phyloP scores from a whole-genome alignment of 345 rosid species.

The Durio zibethinus region DNA sequence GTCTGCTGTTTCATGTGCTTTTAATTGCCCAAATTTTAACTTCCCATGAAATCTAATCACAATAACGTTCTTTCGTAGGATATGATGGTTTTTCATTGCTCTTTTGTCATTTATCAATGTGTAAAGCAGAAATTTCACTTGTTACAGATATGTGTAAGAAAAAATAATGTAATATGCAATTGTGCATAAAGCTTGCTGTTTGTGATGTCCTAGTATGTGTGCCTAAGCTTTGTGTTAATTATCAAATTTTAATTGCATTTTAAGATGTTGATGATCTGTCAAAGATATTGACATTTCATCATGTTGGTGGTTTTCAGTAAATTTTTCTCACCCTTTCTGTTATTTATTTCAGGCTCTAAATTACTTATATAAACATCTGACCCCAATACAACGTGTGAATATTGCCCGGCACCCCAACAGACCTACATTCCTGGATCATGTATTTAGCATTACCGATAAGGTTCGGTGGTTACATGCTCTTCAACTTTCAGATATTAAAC shows the following conservation, averaged over 20 bases:
- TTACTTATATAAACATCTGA: conserved; percentile 71
- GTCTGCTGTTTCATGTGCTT: neutral
- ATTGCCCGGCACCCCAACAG: conserved; percentile 97
- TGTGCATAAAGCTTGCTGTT: conserved; percentile 12
- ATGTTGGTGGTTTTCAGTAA: conserved; percentile 1
- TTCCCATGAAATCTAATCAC: neutral
- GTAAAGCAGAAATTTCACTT: neutral
- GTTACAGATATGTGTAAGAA: neutral
- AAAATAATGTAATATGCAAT: neutral
- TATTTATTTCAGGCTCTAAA: conserved; percentile 61
- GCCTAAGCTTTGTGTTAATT: conserved; percentile 1
- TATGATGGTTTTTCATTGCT: neutral
- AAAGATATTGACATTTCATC: neutral
- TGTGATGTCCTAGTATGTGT: conserved; percentile 4
- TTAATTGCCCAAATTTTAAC: neutral
- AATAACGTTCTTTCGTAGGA: neutral
- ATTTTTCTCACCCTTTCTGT: conserved; percentile 15
- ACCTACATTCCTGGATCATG: conserved; percentile 96
- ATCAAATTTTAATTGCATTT: neutral
- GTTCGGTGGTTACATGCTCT: conserved; percentile 34
- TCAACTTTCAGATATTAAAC: conserved; percentile 5
- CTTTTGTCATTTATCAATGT: neutral
- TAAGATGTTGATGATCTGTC: neutral
- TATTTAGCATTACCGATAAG: conserved; percentile 89
- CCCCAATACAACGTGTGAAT: conserved; percentile 89